phyloP scores from a whole-genome alignment of 2,329 filamentous ascomycete genomes.

The Penicillium sp. region DNA sequence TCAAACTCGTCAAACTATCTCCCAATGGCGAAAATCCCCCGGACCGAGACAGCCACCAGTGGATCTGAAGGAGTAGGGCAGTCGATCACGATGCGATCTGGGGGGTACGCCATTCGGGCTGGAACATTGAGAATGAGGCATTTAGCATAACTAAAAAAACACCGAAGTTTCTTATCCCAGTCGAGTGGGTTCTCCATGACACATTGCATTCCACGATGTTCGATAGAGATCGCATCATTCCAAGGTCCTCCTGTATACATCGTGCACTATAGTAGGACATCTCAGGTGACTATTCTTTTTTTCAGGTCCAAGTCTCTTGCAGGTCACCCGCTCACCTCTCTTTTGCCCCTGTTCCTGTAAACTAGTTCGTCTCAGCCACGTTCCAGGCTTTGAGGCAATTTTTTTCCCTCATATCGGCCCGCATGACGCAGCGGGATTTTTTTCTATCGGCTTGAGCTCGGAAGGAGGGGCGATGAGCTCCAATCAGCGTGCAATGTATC shows the following conservation, averaged over 20 bases:
- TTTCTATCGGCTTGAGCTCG: slow-evolving; percentile 21
- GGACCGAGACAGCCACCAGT: slow-evolving; percentile 14
- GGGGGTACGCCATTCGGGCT: neutral
- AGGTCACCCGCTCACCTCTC: slow-evolving; percentile 3
- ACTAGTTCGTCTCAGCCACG: slow-evolving; percentile 7
- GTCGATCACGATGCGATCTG: slow-evolving; percentile 11
- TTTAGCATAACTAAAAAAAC: slow-evolving; percentile 7
- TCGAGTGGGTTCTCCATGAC: slow-evolving; percentile 18
- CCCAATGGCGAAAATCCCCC: slow-evolving; percentile 24
- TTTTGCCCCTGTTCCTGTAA: slow-evolving; percentile 8
- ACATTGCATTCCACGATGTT: slow-evolving; percentile 27
- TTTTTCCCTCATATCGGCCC: slow-evolving; percentile 21
- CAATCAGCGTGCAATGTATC: slow-evolving; percentile 19
- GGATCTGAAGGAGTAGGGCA: slow-evolving; percentile 10
- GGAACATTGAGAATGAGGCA: slow-evolving; percentile 16
- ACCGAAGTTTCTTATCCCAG: neutral
- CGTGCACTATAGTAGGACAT: neutral
- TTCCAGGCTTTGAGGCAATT: slow-evolving; percentile 27
- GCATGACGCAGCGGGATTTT: slow-evolving; percentile 32
- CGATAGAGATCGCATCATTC: slow-evolving; percentile 20
- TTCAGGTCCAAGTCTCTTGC: neutral
- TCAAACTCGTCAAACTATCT: neutral
- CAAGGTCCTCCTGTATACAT: neutral
- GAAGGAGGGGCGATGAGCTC: slow-evolving; percentile 22
- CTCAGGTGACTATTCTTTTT: slow-evolving; percentile 6